A percentile compares a stretch with the other conserved stretches of the same genome.
These are phyloP conservation scores for Hawksworthiomyces lignivorus DNA, from an alignment of 2,329 filamentous ascomycete genomes.

Conservation along the genomic window DNA sequence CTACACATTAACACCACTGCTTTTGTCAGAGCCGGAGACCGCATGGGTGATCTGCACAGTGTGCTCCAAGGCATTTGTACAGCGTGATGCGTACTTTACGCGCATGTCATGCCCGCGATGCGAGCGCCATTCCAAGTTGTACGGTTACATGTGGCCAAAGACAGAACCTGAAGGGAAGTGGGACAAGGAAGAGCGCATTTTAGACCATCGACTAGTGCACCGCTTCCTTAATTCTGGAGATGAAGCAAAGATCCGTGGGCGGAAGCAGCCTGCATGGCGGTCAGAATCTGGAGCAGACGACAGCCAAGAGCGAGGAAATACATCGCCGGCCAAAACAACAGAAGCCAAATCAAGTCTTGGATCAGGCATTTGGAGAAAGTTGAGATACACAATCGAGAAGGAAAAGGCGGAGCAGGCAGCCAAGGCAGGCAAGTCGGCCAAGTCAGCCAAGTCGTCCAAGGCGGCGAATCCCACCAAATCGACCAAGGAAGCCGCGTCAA, in stretches of 20 bases:
- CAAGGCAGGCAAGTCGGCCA: background rate
- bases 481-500: background rate
- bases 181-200: conserved; percentile 63
- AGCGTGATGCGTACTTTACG: conserved; percentile 81
- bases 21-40: conserved; percentile 67
- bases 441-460: background rate
- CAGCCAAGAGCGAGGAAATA: background rate
- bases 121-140: conserved; percentile 90
- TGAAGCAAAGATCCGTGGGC: conserved; percentile 48
- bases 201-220: conserved; percentile 83
- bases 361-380: conserved; percentile 16
- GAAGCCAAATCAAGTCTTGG: conserved; percentile 4
- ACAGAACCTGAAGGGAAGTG: conserved; percentile 70
- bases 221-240: conserved; percentile 70
- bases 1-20: conserved; percentile 71
- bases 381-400: conserved; percentile 11
- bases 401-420: conserved; percentile 1
- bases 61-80: conserved; percentile 76
- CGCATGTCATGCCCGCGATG: conserved; percentile 82
- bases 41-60: conserved; percentile 87
- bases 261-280: conserved; percentile 13
- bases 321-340: background rate
- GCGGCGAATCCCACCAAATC: background rate
- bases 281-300: background rate
- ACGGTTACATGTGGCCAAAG: conserved; percentile 94